These are phyloP conservation scores for Penicillium egyptiacum DNA, from an alignment of 495 filamentous ascomycete species.

Conservation along the genomic window DNA sequence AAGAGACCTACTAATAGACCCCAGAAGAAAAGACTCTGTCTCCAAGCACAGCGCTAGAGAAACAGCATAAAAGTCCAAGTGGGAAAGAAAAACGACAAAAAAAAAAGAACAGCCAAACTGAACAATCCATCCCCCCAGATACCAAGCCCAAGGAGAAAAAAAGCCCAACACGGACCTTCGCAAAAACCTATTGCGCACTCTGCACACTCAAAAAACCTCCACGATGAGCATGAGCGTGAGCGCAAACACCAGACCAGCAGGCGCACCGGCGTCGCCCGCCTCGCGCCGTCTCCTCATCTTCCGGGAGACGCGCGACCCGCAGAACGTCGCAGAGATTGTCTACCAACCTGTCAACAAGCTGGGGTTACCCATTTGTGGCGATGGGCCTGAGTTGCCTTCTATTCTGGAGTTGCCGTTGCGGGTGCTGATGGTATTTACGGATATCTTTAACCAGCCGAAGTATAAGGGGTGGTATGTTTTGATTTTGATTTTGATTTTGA, in stretches of 20 bases:
- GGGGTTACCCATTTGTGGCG: conserved; percentile 42
- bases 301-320: conserved; percentile 38
- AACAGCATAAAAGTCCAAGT: neutral
- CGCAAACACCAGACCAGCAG: neutral
- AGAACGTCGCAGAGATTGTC: conserved; percentile 31
- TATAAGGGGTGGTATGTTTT: conserved; percentile 50
- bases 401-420: conserved; percentile 43
- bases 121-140: neutral
- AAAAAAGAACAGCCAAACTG: conserved; percentile 9
- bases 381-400: conserved; percentile 39
- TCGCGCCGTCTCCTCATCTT: conserved; percentile 40
- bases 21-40: neutral
- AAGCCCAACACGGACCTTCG: conserved; percentile 7
- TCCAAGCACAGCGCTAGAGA: neutral
- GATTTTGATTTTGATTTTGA: conserved; percentile 8
- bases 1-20: neutral
- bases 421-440: conserved; percentile 43
- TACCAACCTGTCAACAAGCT: conserved; percentile 47
- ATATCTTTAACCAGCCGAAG: conserved; percentile 47
- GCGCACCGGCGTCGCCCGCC: conserved; percentile 1
- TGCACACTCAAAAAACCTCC: conserved; percentile 3
- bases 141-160: conserved; percentile 3
- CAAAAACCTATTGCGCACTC: conserved; percentile 2
- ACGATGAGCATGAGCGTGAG: conserved; percentile 8
- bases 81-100: conserved; percentile 2